Evolutionary conservation across 352 stramenopile species (phyloP).

Genomic region (Phytophthora tentaculata): DNA sequence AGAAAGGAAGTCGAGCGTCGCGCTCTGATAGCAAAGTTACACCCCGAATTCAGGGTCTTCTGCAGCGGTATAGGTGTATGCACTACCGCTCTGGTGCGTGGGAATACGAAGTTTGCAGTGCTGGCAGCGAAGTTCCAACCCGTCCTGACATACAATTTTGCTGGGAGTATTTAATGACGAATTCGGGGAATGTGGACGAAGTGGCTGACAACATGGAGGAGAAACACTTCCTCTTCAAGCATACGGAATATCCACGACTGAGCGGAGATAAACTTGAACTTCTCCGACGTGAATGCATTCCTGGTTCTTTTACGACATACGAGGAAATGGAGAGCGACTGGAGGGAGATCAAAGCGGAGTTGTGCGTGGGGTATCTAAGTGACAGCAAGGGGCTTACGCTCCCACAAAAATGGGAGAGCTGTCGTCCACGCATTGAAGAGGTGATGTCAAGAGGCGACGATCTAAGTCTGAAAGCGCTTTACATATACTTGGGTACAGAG

Average conservation of each 20-base stretch:
- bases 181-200: background rate
- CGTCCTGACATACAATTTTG: background rate
- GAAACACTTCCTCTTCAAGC: constrained; percentile 1
- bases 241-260: background rate
- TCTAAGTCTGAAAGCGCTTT: background rate
- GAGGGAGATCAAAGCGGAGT: constrained; percentile 3
- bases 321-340: background rate
- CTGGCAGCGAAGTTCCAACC: background rate
- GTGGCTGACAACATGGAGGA: constrained; percentile 3
- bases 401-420: constrained; percentile 25
- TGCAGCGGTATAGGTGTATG: background rate
- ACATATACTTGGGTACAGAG: background rate
- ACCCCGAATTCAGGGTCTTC: background rate
- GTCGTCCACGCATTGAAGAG: constrained; percentile 14
- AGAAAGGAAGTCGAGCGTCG: background rate
- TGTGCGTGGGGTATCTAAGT: constrained; percentile 24
- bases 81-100: background rate
- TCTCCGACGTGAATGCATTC: background rate
- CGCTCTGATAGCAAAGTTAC: background rate
- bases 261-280: background rate
- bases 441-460: background rate
- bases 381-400: constrained; percentile 10
- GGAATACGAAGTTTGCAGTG: background rate
- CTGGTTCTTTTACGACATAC: background rate
- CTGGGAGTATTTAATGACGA: background rate